phyloP scores from a whole-genome alignment of 2,329 filamentous ascomycete genomes.

The Pseudonectria foliicola region DNA sequence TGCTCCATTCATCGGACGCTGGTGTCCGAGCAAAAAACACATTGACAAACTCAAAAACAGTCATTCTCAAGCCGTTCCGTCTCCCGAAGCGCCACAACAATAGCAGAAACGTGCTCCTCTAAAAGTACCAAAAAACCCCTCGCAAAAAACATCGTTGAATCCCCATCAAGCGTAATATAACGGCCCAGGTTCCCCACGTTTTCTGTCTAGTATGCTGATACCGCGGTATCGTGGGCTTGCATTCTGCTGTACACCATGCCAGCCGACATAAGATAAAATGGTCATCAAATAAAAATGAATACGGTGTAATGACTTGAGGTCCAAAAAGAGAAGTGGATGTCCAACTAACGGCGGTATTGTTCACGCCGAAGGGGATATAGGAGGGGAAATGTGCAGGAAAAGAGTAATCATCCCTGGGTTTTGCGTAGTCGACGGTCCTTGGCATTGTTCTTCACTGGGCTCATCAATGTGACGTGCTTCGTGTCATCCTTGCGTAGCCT shows the following conservation, averaged over 20 bases:
- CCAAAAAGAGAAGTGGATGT: slow-evolving; percentile 21
- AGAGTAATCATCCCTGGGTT: slow-evolving; percentile 11
- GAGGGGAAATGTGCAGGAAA: slow-evolving; percentile 5
- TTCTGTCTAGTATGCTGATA: slow-evolving; percentile 13
- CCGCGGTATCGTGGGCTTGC: slow-evolving; percentile 13
- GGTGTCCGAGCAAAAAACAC: slow-evolving; percentile 5
- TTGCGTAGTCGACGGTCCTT: slow-evolving; percentile 26
- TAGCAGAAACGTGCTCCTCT: slow-evolving; percentile 15
- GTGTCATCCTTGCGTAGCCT: slow-evolving; percentile 47
- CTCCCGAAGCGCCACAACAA: slow-evolving; percentile 14
- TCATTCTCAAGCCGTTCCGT: slow-evolving; percentile 8
- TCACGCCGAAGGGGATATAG: slow-evolving; percentile 5
- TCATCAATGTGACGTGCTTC: slow-evolving; percentile 51
- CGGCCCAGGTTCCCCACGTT: slow-evolving; percentile 10
- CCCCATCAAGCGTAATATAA: slow-evolving; percentile 7
- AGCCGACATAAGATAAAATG: too few relatives aligned
- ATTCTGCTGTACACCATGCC: background rate
- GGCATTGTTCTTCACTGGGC: slow-evolving; percentile 37
- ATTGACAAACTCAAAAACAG: slow-evolving; percentile 1
- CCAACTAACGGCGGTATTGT: slow-evolving; percentile 11
- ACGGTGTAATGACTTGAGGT: slow-evolving; percentile 18
- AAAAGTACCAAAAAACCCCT: slow-evolving; percentile 11
- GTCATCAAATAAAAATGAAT: slow-evolving; percentile 21
- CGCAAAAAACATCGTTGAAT: slow-evolving; percentile 6
- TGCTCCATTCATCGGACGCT: slow-evolving; percentile 5